phyloP scores from a whole-genome alignment of 148 eudicot genomes.

The Pharnaceum exiguum region DNA sequence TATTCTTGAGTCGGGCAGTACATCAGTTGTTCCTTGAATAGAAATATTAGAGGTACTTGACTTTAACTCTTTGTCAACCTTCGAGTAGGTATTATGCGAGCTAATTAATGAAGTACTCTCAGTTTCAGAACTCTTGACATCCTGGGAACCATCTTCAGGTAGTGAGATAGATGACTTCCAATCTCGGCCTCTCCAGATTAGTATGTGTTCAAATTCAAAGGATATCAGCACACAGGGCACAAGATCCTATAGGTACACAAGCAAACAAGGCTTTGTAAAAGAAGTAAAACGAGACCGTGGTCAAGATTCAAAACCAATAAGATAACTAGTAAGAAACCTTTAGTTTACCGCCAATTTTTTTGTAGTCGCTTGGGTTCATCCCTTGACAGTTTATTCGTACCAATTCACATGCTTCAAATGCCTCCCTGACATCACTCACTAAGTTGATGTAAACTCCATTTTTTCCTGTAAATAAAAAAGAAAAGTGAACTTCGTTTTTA shows the following conservation, averaged over 20 bases:
- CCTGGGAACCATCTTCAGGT: constrained; percentile 16
- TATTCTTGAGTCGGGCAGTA: constrained; percentile 18
- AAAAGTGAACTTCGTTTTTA: not conserved
- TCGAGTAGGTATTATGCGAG: constrained; percentile 10
- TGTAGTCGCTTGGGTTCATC: constrained; percentile 74
- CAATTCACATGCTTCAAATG: constrained; percentile 93
- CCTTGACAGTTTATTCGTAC: constrained; percentile 86
- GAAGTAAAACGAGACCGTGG: constrained; percentile 10
- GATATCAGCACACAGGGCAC: constrained; percentile 87
- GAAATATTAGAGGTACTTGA: constrained; percentile 14
- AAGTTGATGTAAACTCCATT: constrained; percentile 74
- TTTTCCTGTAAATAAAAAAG: constrained; percentile 47
- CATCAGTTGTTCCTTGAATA: not conserved
- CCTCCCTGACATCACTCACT: constrained; percentile 66
- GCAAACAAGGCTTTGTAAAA: not conserved
- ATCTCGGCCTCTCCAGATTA: constrained; percentile 88
- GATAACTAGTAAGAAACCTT: constrained; percentile 42
- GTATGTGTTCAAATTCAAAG: constrained; percentile 82
- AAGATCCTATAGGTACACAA: constrained; percentile 55
- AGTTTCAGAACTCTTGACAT: constrained; percentile 19
- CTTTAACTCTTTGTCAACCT: constrained; percentile 24
- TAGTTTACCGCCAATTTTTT: constrained; percentile 89
- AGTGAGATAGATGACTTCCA: constrained; percentile 61
- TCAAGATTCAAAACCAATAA: not conserved
- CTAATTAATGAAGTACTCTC: constrained; percentile 21